Conservation (phyloP, 371 early-diverging fungal genomes). For the Lichtheimia ornata region DNA sequence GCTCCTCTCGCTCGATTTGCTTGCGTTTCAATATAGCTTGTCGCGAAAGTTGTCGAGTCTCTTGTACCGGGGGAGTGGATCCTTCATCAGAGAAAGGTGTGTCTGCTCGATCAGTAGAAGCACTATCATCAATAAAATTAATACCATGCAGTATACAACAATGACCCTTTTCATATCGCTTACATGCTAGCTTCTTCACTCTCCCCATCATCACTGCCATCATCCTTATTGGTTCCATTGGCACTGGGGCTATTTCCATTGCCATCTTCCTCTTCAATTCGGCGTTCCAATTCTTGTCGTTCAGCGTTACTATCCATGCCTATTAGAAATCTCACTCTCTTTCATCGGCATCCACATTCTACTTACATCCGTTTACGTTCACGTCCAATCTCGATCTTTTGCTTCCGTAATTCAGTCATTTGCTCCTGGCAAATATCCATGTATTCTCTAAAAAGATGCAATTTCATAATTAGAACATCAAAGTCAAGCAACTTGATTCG, state of each 20-base stretch:
- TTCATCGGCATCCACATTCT: too few relatives aligned
- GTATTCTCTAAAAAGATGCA: constrained; percentile 39
- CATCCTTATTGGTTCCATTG: constrained; percentile 4
- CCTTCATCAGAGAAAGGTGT: background rate
- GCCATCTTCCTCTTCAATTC: constrained; percentile 22
- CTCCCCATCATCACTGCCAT: constrained; percentile 9
- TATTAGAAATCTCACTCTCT: too few relatives aligned
- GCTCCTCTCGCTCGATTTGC: constrained; percentile 52
- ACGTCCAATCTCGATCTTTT: constrained; percentile 68
- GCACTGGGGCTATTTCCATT: constrained; percentile 18
- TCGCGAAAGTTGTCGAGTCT: constrained; percentile 29
- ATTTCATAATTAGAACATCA: too few relatives aligned
- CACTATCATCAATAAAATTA: background rate
- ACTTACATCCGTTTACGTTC: constrained; percentile 55
- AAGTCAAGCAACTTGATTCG: too few relatives aligned
- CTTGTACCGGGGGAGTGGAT: too few relatives aligned
- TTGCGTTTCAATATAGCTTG: constrained; percentile 55
- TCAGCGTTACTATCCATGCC: constrained; percentile 24
- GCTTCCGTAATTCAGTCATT: constrained; percentile 54
- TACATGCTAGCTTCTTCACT: constrained; percentile 26
- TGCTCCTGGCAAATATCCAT: constrained; percentile 65
- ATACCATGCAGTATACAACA: constrained; percentile 16
- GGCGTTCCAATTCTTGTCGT: constrained; percentile 37
- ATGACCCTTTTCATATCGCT: constrained; percentile 23
- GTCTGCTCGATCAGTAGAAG: constrained; percentile 4